Percentiles rank a stretch among this genome's conserved stretches.
Evolutionary conservation across 2,329 filamentous ascomycete species (phyloP).

Genomic region (Colletotrichum sp.): DNA sequence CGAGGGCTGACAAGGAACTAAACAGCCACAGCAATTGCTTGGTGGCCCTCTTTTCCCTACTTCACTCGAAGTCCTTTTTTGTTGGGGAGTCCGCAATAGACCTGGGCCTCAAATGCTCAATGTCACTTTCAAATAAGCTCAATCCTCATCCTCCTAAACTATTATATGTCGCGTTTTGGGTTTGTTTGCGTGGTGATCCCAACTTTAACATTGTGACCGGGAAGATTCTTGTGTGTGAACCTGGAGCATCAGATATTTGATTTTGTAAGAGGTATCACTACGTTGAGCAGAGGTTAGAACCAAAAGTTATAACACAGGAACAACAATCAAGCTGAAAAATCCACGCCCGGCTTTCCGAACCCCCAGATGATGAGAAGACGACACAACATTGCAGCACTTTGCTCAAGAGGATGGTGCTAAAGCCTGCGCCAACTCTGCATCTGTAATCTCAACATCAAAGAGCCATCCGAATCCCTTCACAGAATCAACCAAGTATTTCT

Average conservation of each 20-base stretch:
- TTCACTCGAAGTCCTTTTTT: background rate
- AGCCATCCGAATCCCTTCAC: conserved; percentile 2
- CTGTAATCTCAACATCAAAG: background rate
- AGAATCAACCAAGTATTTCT: background rate
- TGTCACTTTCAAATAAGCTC: background rate
- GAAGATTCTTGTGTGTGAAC: background rate
- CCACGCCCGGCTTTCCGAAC: background rate
- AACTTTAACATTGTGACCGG: background rate
- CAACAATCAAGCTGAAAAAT: background rate
- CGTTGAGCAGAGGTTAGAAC: background rate
- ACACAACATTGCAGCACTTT: background rate
- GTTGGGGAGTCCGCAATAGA: background rate
- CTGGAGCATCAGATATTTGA: background rate
- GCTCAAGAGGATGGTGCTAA: background rate
- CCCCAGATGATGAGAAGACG: background rate
- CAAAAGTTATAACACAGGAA: background rate
- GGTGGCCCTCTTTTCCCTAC: background rate
- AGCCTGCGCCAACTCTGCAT: background rate
- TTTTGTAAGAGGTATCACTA: background rate
- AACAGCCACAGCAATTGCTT: background rate
- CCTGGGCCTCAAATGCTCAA: background rate
- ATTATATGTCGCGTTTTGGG: background rate
- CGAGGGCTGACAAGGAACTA: background rate
- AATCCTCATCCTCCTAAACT: background rate
- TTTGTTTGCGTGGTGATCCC: background rate